A percentile compares a stretch with the other conserved stretches of the same genome.
phyloP scores from a whole-genome alignment of 371 early-diverging fungal species.

The Apophysomyces sp. region DNA sequence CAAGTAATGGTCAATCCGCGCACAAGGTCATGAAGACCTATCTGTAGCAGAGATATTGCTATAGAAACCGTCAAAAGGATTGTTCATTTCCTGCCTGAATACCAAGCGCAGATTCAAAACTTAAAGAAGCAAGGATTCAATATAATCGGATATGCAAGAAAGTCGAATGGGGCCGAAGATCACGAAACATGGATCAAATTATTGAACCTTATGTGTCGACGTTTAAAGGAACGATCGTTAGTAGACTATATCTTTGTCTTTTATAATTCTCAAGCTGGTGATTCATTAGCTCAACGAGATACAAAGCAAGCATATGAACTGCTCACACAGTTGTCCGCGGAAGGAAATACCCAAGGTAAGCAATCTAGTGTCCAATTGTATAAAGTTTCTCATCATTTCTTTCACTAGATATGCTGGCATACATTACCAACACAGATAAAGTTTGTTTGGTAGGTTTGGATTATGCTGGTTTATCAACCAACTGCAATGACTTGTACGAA shows the following conservation, averaged over 20 bases:
- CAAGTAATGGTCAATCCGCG: too few relatives aligned
- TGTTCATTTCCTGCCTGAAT: background rate
- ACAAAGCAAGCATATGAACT: constrained; percentile 1
- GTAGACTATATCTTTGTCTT: constrained; percentile 7
- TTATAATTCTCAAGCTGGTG: constrained; percentile 10
- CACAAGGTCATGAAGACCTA: too few relatives aligned
- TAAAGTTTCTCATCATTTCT: background rate
- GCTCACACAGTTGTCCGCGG: constrained; percentile 4
- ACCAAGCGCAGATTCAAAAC: background rate
- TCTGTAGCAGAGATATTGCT: too few relatives aligned
- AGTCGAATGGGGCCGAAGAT: background rate
- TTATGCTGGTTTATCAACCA: constrained; percentile 17
- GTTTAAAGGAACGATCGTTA: background rate
- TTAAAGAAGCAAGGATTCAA: background rate
- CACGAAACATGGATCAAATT: background rate
- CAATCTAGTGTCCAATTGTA: constrained; percentile 6
- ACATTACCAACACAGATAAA: constrained; percentile 9
- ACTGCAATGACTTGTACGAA: constrained; percentile 12
- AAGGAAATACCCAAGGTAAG: constrained; percentile 17
- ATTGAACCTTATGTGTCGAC: background rate
- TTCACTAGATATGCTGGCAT: constrained; percentile 12
- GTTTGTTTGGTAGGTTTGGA: constrained; percentile 15
- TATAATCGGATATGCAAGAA: background rate
- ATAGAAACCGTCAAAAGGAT: too few relatives aligned
- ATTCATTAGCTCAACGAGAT: constrained; percentile 1